Base-by-base conservation (phyloP, 148 eudicot genomes). In the Amaranthus cruentus region DNA sequence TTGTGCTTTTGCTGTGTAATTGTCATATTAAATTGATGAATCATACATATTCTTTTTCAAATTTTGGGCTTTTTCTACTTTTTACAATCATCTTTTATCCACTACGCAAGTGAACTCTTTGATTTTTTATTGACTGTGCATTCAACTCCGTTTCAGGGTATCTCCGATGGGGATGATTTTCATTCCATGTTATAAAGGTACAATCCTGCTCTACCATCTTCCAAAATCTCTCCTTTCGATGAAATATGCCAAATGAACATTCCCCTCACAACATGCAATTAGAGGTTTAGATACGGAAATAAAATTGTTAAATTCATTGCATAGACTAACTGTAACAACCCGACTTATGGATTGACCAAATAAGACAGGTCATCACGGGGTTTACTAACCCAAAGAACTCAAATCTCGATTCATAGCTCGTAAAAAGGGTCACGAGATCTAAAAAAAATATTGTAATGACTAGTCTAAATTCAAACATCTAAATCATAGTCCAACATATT, bases 161-260 rank as follows among this genome's bases (percentile, higher is more conserved):
- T 87, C 97, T 57, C 98, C 96, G 47, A 91, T 95, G 97, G 98
- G 93, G 64, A 91, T 95, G 98, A 91, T 95, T 52, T 91, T 95
- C 82, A 91, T 95, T 82, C 98, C 98, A 71, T 95, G 98, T 75
- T 87, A 90, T 67, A 91, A 90, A 88, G 98, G 98, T 94, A 48
- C 53, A 75, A 43, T 48, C n/a, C 54, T 60, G 15, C 46, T 61
- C 43, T 47, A 48, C 60, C 59, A 47, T 69, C 42, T n/a, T 65
- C 66, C 8, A 48, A 28, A 28, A 28, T 57, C 55, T 28, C 50
- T 21, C 75, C 2, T 52, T 61, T 49, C 57, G 6, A 48, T 47
- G 49, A 5, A 28, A 52, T 49, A 10, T 28, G 21, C 7, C n/a
- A 4, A 6, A 46, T 14, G 6, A 13, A 47, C 77, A 21, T 63